A percentile compares a stretch with the other conserved stretches of the same genome.
Conservation (phyloP, 2,329 filamentous ascomycete species). For the Penicillium sp. region DNA sequence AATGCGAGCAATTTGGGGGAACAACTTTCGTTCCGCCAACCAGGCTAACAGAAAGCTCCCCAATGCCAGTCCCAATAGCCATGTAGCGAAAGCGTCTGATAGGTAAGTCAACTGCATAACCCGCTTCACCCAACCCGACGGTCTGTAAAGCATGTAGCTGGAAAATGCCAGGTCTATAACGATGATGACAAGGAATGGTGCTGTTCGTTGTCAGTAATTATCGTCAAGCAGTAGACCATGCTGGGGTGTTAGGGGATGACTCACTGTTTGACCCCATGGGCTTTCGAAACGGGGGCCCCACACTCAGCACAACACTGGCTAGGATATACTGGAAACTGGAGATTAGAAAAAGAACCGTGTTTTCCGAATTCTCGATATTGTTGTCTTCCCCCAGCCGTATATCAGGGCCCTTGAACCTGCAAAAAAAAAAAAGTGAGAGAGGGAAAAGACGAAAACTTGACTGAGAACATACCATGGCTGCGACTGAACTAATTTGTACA, state of each 20-base stretch:
- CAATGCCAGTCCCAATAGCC: slow-evolving; percentile 72
- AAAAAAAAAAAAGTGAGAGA: slow-evolving; percentile 21
- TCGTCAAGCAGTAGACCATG: slow-evolving; percentile 3
- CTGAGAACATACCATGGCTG: slow-evolving; percentile 71
- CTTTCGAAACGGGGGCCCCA: slow-evolving; percentile 89
- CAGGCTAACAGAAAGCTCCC: slow-evolving; percentile 73
- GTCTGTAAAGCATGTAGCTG: slow-evolving; percentile 79
- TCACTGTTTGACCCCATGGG: slow-evolving; percentile 77
- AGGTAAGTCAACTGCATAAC: slow-evolving; percentile 88
- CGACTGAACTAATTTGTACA: slow-evolving; percentile 73
- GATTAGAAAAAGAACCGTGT: slow-evolving; percentile 85
- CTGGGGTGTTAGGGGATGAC: slow-evolving; percentile 36
- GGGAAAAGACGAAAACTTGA: background rate
- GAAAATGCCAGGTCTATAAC: slow-evolving; percentile 69
- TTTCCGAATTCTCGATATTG: slow-evolving; percentile 90
- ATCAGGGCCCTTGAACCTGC: slow-evolving; percentile 77
- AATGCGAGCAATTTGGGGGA: slow-evolving; percentile 69
- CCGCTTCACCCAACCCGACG: slow-evolving; percentile 69
- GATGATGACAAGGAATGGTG: slow-evolving; percentile 84
- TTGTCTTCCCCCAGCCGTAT: slow-evolving; percentile 80
- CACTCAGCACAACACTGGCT: slow-evolving; percentile 84
- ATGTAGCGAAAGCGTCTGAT: slow-evolving; percentile 72
- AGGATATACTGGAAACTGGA: slow-evolving; percentile 96
- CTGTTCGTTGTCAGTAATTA: slow-evolving; percentile 47
- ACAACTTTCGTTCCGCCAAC: slow-evolving; percentile 71